These are phyloP conservation scores for Aristolochia contorta DNA, from an alignment of 164 flowering plant species.

Conservation along the genomic window DNA sequence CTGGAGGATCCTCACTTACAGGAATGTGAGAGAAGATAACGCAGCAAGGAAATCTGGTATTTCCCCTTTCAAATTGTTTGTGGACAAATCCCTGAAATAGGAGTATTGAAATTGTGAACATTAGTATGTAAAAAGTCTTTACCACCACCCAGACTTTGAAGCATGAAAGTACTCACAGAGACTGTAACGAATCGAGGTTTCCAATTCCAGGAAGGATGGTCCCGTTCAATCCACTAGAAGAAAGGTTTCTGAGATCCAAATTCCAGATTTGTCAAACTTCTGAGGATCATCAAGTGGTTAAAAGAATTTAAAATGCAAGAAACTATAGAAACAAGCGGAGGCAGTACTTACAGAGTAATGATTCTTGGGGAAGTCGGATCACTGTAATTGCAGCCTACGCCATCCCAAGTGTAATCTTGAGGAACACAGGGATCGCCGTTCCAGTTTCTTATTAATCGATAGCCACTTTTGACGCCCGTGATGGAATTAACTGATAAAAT, in stretches of 20 bases:
- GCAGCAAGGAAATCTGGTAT: constrained; percentile 2
- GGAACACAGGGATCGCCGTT: constrained; percentile 58
- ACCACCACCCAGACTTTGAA: background rate
- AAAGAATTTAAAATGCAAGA: no score
- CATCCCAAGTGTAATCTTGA: constrained; percentile 26
- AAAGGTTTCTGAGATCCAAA: background rate
- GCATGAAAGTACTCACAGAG: background rate
- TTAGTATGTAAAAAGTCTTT: background rate
- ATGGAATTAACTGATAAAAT: constrained; percentile 27
- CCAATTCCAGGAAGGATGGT: background rate
- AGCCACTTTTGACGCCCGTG: constrained; percentile 21
- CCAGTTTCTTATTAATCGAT: constrained; percentile 31
- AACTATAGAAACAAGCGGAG: background rate
- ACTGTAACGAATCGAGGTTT: background rate
- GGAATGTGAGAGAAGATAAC: background rate
- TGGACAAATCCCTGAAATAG: constrained; percentile 4
- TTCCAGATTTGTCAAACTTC: background rate
- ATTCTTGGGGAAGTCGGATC: background rate
- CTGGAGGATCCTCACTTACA: constrained; percentile 1
- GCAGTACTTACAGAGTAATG: background rate
- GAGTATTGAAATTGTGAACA: background rate
- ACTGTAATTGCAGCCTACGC: constrained; percentile 25
- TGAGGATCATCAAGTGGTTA: no score
- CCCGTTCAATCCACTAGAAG: background rate
- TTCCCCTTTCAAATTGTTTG: constrained; percentile 1